Evolutionary conservation across 2,329 filamentous ascomycete genomes (phyloP), one percentile per base, ranked within the genome.

Genomic region (Penicillium aurantiogriseum): DNA sequence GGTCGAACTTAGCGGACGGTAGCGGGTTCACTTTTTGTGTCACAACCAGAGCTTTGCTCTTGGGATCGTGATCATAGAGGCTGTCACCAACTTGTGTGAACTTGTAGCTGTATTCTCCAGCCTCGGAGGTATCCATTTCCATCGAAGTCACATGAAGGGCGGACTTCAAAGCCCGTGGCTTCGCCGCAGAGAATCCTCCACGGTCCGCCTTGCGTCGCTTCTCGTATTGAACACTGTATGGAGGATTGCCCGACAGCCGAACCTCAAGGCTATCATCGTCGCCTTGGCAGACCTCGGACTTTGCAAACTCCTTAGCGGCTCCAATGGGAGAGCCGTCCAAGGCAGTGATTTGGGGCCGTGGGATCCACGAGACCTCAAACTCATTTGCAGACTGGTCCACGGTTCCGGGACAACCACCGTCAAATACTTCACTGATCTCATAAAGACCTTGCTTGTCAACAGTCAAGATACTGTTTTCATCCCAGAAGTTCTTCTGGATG

Each of bases 241-340:
- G 94, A 36, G 92, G 84, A 50, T 88, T 83, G 85, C 91, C 93
- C 71, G 84, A 84, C 60, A 99, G 83, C 43, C 83, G 83, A 52
- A 99, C 79, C 68, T 97, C 92, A 54, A 97, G 87, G 4, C 87
- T 86, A 72, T 97, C 93, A 68, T 96, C 89, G 60, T 97, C 93
- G 31, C 93, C 93, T 77, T 99, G 92, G 70, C 94, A 99, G 31
- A 99, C 88, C 59, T 92, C 88, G 42, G 87, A 83, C 74, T 95
- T 95, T 65, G 87, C 72, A 70, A 88, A 89, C 35, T 81, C 80
- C 9, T 78, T 79, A 17, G 80, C 78, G 36, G 81, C 75, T 11
- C 79, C 79, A 46, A 90, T 81, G 31, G 67, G 62, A 25, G 64
- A 66, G 7, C 71, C 71, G 58, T 76, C 74, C 46, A 86, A 83